Evolutionary conservation across 2,329 filamentous ascomycete species (phyloP), one percentile per base, ranked within the genome.

Genomic region (Aspergillus pseudoviridinutans): DNA sequence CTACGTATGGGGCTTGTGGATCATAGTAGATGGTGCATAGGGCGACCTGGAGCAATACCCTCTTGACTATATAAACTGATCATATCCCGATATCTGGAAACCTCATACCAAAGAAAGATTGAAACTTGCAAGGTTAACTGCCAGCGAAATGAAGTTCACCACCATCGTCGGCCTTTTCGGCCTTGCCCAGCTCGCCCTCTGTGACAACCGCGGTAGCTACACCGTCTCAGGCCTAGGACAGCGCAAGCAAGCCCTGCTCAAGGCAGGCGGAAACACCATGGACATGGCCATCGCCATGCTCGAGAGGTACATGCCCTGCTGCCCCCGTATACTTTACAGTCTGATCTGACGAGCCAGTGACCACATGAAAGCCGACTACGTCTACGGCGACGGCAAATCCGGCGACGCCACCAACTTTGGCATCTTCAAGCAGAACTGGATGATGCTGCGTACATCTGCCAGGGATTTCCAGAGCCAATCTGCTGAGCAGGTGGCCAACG

Each of bases 341-440:
- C 22, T 22, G 14, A 22, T n/a, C 24, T n/a, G 17, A 22, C 17
- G 17, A 1, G 22, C 22, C 4, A 66, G 64, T 12, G 53, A 57
- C 2, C 61, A 42, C 12, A 68, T 68, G 66, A 58, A 54, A 14
- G 64, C 62, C 8, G 51, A 67, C 28, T 67, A 66, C 54, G 55
- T 53, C 10, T 68, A 66, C 29, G 66, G 68, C 12, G 68, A 71
- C 41, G 68, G 68, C 44, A 71, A 71, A 51, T 56, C 50, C 8
- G 62, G 65, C 17, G 69, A 70, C 17, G 55, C 62, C 4, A 64
- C 69, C 52, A 71, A 71, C 57, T 71, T 70, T 50, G 69, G 69
- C 24, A 58, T 71, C 38, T 69, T 71, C 66, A 70, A 71, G 64
- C 69, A 71, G 55, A 71, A 71, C 51, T 70, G 67, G 67, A 62